Base-by-base conservation (phyloP, 2,329 filamentous ascomycete species). In the Pyricularia grisea region DNA sequence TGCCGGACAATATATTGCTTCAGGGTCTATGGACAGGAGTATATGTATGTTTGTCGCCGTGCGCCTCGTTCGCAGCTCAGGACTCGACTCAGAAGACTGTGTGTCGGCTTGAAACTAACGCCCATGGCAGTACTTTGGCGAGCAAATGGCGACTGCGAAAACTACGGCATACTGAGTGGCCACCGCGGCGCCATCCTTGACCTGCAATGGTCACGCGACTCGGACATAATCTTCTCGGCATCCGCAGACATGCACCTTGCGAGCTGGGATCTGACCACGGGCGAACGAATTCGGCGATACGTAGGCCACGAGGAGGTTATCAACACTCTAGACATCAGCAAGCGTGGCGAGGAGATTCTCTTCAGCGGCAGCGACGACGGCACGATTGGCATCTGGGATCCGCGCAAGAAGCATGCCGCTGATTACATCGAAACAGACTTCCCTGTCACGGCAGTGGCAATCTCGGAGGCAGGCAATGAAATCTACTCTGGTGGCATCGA, bases 141-240 rank as follows among this genome's bases (percentile, higher is more conserved):
- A 75, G 96, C 94, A 1, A 93, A 94, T 71, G 94, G 93, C 75
- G 87, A 93, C 74, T 97, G 94, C 81, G 92, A 97, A 76, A 99
- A 99, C 81, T 97, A 97, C 76, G 94, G 94, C 70, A 82, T 92
- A 31, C 83, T 99, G 68, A 93, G 84, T 10, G 95, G 95, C 42
- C 95, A 99, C 81, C 93, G 92, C 77, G 93, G 93, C 73, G 95
- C 95, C 1, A 83, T 99, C 66, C 83, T 98, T 30, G 95, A 98
- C 79, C 82, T 99, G 65, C 93, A 97, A 77, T 99, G 95, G 95
- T 97, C 95, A 31, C 90, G 95, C 77, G 95, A 99, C 81, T 96
- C 93, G 25, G 89, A 91, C 75, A 90, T 94, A 61, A 79, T 99
- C 67, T 98, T 94, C 76, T 95, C 94, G 9, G 94, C 94, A 64